Percentiles rank a stretch among this genome's conserved stretches.
Conservation (phyloP, 1,284 basidiomycete species). For the Ganoderma leucocontextum region DNA sequence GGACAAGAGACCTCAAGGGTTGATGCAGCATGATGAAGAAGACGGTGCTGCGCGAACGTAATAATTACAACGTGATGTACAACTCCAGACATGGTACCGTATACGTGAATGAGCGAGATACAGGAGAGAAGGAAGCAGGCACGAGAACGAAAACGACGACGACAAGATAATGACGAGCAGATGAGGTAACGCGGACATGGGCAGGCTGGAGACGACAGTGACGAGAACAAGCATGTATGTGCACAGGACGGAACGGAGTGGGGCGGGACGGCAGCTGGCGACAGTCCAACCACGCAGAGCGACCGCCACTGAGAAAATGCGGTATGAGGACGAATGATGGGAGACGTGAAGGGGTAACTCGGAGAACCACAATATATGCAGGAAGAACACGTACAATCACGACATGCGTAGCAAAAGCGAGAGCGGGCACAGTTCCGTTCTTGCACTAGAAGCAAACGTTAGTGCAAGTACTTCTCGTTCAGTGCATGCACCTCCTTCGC, state of each 20-base stretch:
- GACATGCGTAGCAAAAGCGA: neutral
- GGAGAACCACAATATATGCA: neutral
- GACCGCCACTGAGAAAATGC: neutral
- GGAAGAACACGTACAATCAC: neutral
- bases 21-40: neutral
- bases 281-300: constrained; percentile 11
- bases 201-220: neutral
- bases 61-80: constrained; percentile 8
- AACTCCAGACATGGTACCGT: neutral
- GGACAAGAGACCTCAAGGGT: too few relatives aligned
- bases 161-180: neutral
- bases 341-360: neutral
- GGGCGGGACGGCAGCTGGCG: neutral
- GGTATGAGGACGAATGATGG: neutral
- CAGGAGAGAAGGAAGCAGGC: neutral
- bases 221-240: neutral
- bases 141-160: neutral
- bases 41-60: neutral
- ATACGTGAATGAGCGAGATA: neutral
- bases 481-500: constrained; percentile 81
- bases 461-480: constrained; percentile 80
- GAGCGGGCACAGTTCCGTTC: neutral
- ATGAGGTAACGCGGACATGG: neutral
- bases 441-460: neutral
- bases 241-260: neutral